Evolutionary conservation across 495 filamentous ascomycete genomes (phyloP).

Genomic region (Sordaria brevicollis): DNA sequence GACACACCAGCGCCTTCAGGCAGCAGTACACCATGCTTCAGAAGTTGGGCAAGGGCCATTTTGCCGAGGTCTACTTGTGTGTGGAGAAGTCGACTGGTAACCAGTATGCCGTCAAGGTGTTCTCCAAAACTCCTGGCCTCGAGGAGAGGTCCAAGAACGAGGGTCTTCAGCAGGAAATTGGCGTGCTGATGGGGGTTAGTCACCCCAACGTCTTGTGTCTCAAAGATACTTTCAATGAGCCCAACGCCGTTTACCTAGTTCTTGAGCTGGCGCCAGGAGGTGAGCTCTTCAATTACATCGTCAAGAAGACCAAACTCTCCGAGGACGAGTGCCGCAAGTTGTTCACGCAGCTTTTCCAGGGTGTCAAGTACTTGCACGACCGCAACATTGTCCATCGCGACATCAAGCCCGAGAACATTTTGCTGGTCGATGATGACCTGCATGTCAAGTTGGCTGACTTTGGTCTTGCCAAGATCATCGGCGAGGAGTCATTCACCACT

Average conservation of each 20-base stretch:
- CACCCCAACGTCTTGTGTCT: conserved; percentile 93
- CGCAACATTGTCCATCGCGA: conserved; percentile 96
- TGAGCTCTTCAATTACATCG: conserved; percentile 91
- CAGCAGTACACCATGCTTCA: conserved; percentile 79
- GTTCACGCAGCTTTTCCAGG: conserved; percentile 86
- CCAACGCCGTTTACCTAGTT: conserved; percentile 82
- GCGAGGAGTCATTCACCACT: conserved; percentile 96
- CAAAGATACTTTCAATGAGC: conserved; percentile 91
- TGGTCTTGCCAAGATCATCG: conserved; percentile 96
- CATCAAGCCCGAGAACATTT: conserved; percentile 98
- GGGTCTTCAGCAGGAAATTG: conserved; percentile 88
- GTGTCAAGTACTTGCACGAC: conserved; percentile 92
- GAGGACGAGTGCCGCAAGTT: conserved; percentile 78
- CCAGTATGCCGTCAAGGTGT: conserved; percentile 87
- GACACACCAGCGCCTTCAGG: conserved; percentile 64
- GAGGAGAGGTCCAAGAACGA: conserved; percentile 77
- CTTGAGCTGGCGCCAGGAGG: conserved; percentile 86
- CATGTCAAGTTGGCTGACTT: conserved; percentile 94
- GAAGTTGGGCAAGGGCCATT: conserved; percentile 91
- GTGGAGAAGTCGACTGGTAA: conserved; percentile 74
- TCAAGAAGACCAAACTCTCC: conserved; percentile 74
- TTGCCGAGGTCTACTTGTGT: conserved; percentile 89
- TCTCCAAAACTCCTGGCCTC: conserved; percentile 67
- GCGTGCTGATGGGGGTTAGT: conserved; percentile 88
- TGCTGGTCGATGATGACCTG: conserved; percentile 72